A percentile compares a stretch with the other conserved stretches of the same genome.
These are phyloP conservation scores for Nitzschia palea DNA, from an alignment of 108 stramenopile species.

Conservation along the genomic window DNA sequence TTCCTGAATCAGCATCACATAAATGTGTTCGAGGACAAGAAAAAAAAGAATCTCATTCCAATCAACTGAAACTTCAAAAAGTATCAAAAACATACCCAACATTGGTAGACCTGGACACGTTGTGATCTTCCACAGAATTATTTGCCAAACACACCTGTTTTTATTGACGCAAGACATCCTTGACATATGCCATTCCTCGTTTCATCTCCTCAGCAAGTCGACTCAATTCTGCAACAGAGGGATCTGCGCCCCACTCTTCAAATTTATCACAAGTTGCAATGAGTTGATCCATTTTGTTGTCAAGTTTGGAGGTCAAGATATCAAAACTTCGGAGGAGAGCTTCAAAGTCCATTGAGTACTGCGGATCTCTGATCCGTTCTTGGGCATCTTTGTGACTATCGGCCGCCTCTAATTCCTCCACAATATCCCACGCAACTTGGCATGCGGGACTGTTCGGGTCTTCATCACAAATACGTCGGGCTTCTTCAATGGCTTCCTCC, in stretches of 20 bases:
- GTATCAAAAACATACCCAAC: too few relatives aligned
- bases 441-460: conserved; percentile 38
- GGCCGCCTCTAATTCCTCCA: conserved; percentile 64
- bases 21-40: too few relatives aligned
- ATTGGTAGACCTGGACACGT: too few relatives aligned
- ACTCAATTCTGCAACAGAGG: conserved; percentile 41
- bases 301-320: conserved; percentile 43
- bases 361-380: background rate
- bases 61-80: too few relatives aligned
- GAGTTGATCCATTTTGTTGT: conserved; percentile 55
- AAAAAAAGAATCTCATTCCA: too few relatives aligned
- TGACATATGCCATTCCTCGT: conserved; percentile 28
- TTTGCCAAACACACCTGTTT: background rate
- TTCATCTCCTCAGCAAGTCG: conserved; percentile 50
- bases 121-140: too few relatives aligned
- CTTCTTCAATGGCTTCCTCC: conserved; percentile 52
- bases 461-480: conserved; percentile 40
- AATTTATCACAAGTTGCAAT: conserved; percentile 37
- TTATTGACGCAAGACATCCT: background rate
- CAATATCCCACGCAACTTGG: conserved; percentile 60
- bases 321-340: conserved; percentile 44
- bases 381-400: conserved; percentile 34
- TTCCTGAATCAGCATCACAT: too few relatives aligned
- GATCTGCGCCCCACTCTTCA: conserved; percentile 42
- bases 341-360: conserved; percentile 24